Evolutionary conservation across 1,139 yeast species (phyloP).

Genomic region (Pichia sp.): DNA sequence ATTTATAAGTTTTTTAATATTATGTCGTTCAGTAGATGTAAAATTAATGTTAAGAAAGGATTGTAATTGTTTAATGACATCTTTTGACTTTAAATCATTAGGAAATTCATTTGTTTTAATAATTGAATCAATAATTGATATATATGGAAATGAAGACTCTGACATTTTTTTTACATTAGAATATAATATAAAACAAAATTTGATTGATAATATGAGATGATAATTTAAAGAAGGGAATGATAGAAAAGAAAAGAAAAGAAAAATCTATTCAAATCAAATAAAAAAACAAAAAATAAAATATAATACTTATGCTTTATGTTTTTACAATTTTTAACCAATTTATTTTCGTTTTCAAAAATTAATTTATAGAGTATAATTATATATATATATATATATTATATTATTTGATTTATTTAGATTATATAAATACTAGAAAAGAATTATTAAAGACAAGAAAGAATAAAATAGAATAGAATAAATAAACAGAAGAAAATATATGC

Average conservation of each 20-base stretch:
- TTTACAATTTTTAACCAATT: too few relatives aligned
- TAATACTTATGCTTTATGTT: too few relatives aligned
- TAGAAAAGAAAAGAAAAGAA: too few relatives aligned
- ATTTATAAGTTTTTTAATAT: neutral
- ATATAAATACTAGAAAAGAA: conserved; percentile 1
- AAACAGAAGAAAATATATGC: neutral
- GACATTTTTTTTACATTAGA: neutral
- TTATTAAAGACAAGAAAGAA: neutral
- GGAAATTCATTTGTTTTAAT: neutral
- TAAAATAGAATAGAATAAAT: neutral
- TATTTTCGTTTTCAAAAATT: too few relatives aligned
- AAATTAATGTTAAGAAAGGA: conserved; percentile 1
- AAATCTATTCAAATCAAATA: too few relatives aligned
- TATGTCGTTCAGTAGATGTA: neutral
- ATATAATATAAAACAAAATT: too few relatives aligned
- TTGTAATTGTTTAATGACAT: conserved; percentile 3
- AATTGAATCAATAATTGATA: neutral
- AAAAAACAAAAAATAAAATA: too few relatives aligned
- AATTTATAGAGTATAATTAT: too few relatives aligned
- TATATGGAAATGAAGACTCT: neutral
- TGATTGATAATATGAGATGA: too few relatives aligned
- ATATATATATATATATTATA: too few relatives aligned
- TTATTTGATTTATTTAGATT: neutral
- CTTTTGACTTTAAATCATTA: neutral
- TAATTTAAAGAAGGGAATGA: too few relatives aligned